These are phyloP conservation scores for Scheffersomyces insectosa DNA, from an alignment of 1,139 yeast species.

Conservation along the genomic window DNA sequence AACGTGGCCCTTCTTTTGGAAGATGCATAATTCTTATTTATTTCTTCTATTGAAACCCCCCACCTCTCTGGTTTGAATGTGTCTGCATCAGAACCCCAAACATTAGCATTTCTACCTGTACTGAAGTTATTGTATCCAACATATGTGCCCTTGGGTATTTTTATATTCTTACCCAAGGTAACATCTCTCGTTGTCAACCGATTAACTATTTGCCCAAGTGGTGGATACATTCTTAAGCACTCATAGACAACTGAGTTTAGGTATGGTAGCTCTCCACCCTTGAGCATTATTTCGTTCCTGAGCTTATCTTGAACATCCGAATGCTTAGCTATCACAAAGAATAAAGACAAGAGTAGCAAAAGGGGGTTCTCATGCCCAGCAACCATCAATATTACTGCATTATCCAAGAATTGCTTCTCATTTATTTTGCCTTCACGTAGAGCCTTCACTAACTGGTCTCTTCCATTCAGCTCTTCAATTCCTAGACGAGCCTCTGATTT, in stretches of 20 bases:
- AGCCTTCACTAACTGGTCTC: slow-evolving; percentile 39
- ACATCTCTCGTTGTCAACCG: slow-evolving; percentile 42
- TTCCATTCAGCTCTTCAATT: slow-evolving; percentile 20
- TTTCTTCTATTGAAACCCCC: slow-evolving; percentile 44
- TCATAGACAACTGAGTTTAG: slow-evolving; percentile 45
- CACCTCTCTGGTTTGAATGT: slow-evolving; percentile 57
- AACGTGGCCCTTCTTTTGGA: slow-evolving; percentile 48
- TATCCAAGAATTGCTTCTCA: slow-evolving; percentile 52
- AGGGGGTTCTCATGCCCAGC: slow-evolving; percentile 71
- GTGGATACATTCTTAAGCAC: slow-evolving; percentile 55
- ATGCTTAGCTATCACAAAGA: slow-evolving; percentile 49
- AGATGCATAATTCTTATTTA: slow-evolving; percentile 36
- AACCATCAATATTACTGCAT: slow-evolving; percentile 56
- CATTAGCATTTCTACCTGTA: slow-evolving; percentile 49
- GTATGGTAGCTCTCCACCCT: slow-evolving; percentile 13
- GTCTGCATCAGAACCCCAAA: slow-evolving; percentile 55
- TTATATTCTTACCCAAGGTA: slow-evolving; percentile 40
- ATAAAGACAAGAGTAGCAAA: slow-evolving; percentile 47
- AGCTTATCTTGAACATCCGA: slow-evolving; percentile 35
- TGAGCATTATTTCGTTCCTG: slow-evolving; percentile 26
- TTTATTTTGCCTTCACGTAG: slow-evolving; percentile 35
- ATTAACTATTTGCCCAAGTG: slow-evolving; percentile 59
- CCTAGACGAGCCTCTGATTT: slow-evolving; percentile 18
- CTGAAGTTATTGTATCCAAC: slow-evolving; percentile 62
- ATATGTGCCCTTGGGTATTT: slow-evolving; percentile 53